Percentiles rank a stretch among this genome's conserved stretches.
Conservation (phyloP, 331 rosid genomes). For the Erythrophleum ivorense region DNA sequence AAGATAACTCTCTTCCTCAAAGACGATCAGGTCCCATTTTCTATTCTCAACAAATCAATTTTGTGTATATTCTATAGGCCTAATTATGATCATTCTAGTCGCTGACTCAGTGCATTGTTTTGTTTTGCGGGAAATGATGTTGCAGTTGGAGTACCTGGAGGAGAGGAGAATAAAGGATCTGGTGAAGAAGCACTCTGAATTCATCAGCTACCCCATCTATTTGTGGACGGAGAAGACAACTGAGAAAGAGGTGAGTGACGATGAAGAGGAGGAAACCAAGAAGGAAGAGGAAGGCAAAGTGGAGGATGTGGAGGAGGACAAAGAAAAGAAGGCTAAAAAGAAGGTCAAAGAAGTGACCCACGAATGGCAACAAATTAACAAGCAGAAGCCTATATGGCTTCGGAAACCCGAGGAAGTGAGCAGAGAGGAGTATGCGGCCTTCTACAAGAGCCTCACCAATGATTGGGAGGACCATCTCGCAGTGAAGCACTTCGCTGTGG, state of each 20-base stretch:
- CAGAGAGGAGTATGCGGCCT: conserved; percentile 64
- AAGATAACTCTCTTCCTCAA: conserved; percentile 69
- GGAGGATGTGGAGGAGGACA: conserved; percentile 65
- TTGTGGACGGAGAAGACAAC: conserved; percentile 71
- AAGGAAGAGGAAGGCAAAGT: conserved; percentile 59
- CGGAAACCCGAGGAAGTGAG: conserved; percentile 68
- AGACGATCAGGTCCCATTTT: conserved; percentile 55
- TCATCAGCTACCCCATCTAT: conserved; percentile 67
- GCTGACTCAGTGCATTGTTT: neutral
- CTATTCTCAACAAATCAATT: neutral
- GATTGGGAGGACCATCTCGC: conserved; percentile 76
- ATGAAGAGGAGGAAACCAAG: conserved; percentile 61
- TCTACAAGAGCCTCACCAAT: conserved; percentile 74
- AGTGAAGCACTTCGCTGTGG: conserved; percentile 68
- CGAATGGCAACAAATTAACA: conserved; percentile 70
- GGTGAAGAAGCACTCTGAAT: conserved; percentile 73
- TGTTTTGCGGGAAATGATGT: neutral
- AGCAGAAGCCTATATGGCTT: conserved; percentile 72
- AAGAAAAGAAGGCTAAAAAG: conserved; percentile 51
- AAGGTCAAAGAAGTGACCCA: conserved; percentile 65
- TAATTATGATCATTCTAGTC: neutral
- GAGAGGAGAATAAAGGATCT: conserved; percentile 72
- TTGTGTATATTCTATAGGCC: neutral
- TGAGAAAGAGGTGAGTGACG: conserved; percentile 67
- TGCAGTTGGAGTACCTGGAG: conserved; percentile 65